A percentile compares a stretch with the other conserved stretches of the same genome.
These are phyloP conservation scores for Agarophyton chilense DNA, from an alignment of 23 red algal species.

Conservation along the genomic window DNA sequence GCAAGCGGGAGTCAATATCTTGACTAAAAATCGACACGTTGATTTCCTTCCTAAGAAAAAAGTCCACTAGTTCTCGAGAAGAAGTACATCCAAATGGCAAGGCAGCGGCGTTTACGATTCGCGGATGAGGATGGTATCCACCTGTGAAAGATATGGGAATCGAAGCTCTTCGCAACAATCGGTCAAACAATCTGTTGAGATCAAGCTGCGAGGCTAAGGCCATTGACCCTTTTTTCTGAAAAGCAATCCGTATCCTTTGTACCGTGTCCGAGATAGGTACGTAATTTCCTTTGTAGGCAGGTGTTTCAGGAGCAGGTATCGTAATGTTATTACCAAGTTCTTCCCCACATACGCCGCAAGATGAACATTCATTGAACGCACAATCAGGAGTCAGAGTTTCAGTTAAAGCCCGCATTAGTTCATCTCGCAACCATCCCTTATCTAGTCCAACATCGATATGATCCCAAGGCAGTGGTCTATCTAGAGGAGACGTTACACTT, in stretches of 20 bases:
- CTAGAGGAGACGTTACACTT: conserved; percentile 9
- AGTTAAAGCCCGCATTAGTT: conserved; percentile 72
- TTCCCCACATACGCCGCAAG: conserved; percentile 75
- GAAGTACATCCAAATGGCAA: conserved; percentile 72
- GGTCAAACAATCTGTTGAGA: conserved; percentile 65
- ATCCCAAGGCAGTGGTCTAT: conserved; percentile 83
- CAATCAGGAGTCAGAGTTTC: conserved; percentile 79
- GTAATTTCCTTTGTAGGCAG: conserved; percentile 44
- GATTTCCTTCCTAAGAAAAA: conserved; percentile 36
- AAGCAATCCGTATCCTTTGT: conserved; percentile 54
- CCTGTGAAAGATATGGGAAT: conserved; percentile 65
- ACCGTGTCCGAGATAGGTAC: conserved; percentile 24
- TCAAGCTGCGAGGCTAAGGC: conserved; percentile 70
- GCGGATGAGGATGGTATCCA: conserved; percentile 67
- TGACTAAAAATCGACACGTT: conserved; percentile 18
- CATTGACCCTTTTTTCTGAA: conserved; percentile 46
- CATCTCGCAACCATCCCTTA: conserved; percentile 87
- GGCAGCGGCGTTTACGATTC: conserved; percentile 58
- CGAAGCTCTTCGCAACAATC: conserved; percentile 52
- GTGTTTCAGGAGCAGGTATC: conserved; percentile 43
- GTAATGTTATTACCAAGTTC: conserved; percentile 80
- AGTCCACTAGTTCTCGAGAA: conserved; percentile 65
- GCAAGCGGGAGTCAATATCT: conserved; percentile 51
- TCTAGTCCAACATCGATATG: conserved; percentile 75
- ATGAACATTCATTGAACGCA: conserved; percentile 70